phyloP scores from a whole-genome alignment of 2,329 filamentous ascomycete genomes.

The Drechslera avenae region DNA sequence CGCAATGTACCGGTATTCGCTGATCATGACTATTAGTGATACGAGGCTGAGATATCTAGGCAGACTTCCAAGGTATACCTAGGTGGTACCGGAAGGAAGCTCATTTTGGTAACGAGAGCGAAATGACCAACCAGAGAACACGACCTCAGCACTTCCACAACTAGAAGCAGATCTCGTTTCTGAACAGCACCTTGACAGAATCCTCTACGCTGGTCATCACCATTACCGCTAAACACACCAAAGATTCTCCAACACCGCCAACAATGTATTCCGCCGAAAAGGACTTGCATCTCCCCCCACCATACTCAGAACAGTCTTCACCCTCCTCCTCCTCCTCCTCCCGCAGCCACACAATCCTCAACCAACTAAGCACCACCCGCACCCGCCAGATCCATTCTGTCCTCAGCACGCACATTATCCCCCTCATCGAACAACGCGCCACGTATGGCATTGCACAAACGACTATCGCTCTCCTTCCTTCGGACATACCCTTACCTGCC shows the following conservation, averaged over 20 bases:
- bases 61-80: conserved; percentile 8
- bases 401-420: conserved; percentile 49
- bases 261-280: conserved; percentile 19
- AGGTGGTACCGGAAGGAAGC: neutral
- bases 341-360: conserved; percentile 39
- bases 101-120: neutral
- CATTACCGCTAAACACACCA: neutral
- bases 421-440: conserved; percentile 49
- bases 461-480: conserved; percentile 53
- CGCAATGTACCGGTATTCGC: neutral
- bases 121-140: neutral
- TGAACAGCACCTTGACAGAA: too few species aligned
- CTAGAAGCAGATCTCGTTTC: neutral
- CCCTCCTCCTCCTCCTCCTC: conserved; percentile 17
- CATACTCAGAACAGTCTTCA: conserved; percentile 18
- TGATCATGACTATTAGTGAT: neutral
- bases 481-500: conserved; percentile 43
- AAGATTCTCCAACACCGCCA: neutral
- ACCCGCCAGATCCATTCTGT: conserved; percentile 49
- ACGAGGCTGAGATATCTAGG: neutral
- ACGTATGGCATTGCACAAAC: conserved; percentile 51
- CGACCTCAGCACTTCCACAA: neutral
- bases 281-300: conserved; percentile 3
- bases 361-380: conserved; percentile 48
- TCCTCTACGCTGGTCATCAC: neutral